Evolutionary conservation across 2,329 filamentous ascomycete genomes (phyloP).

Genomic region (Ilyonectria destructans): DNA sequence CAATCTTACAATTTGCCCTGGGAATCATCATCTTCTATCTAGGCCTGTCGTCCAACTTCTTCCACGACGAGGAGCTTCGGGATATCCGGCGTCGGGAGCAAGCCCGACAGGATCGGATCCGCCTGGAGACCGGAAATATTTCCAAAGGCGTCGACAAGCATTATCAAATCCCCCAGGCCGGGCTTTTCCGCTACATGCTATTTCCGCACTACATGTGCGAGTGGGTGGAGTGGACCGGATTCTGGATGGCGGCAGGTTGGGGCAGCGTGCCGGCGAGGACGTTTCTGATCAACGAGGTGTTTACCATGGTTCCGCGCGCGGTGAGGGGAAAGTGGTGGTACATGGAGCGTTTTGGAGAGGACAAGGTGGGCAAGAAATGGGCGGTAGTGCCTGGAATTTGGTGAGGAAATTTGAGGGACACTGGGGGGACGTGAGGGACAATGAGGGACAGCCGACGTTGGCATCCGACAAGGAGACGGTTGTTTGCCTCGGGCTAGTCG

Average conservation of each 20-base stretch:
- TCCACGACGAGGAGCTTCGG: conserved; percentile 90
- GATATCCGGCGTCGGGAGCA: conserved; percentile 84
- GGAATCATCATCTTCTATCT: conserved; percentile 84
- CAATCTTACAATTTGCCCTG: conserved; percentile 66
- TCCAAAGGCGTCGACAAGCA: conserved; percentile 74
- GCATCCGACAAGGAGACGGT: conserved; percentile 28
- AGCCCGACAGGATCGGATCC: conserved; percentile 64
- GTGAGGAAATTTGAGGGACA: conserved; percentile 38
- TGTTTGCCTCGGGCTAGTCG: conserved; percentile 10
- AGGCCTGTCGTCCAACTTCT: conserved; percentile 86
- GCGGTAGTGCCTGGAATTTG: conserved; percentile 76
- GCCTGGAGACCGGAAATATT: conserved; percentile 49
- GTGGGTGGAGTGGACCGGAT: conserved; percentile 97
- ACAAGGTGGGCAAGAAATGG: conserved; percentile 82
- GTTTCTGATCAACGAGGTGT: conserved; percentile 89
- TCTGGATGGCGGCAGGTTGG: conserved; percentile 82
- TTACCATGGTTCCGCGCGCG: conserved; percentile 92
- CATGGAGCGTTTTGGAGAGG: conserved; percentile 86
- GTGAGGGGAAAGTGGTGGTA: conserved; percentile 90
- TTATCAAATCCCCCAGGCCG: conserved; percentile 88
- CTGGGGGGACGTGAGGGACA: neutral
- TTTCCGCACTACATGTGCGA: conserved; percentile 97
- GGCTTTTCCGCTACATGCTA: conserved; percentile 86
- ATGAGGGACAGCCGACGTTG: neutral
- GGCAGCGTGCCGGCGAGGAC: conserved; percentile 81